phyloP scores from a whole-genome alignment of 768 basidiomycete species.

The Podaxis pistillaris region DNA sequence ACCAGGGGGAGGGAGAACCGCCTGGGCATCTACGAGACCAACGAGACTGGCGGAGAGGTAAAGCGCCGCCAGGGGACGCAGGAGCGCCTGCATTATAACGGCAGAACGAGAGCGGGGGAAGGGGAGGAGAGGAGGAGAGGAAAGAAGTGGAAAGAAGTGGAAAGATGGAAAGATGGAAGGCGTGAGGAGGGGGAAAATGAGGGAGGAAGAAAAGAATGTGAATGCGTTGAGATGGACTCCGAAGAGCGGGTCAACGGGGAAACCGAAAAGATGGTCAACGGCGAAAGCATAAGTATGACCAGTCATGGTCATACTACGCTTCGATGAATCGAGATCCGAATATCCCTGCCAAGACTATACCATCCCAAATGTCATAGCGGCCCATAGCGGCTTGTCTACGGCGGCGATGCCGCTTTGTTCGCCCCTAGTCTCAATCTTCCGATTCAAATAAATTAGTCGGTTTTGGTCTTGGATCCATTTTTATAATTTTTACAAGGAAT shows the following conservation, averaged over 20 bases:
- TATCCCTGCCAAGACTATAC: conserved; percentile 7
- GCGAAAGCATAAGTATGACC: background rate
- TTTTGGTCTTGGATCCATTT: background rate
- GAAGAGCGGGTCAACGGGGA: background rate
- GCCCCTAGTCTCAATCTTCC: background rate
- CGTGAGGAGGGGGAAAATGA: background rate
- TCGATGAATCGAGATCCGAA: background rate
- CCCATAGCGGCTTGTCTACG: background rate
- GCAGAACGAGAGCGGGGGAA: background rate
- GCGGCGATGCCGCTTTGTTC: background rate
- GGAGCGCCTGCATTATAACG: conserved; percentile 14
- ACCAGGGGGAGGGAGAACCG: conserved; percentile 38
- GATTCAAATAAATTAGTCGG: background rate
- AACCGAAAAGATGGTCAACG: background rate
- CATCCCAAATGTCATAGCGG: background rate
- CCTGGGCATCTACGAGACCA: conserved; percentile 24
- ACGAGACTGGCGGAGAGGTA: conserved; percentile 12
- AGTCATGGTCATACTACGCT: background rate
- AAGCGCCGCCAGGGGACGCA: conserved; percentile 15
- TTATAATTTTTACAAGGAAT: background rate
- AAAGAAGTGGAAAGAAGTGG: conserved; percentile 4
- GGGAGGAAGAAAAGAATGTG: background rate
- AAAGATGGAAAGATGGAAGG: background rate
- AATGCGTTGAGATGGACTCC: background rate
- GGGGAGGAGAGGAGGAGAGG: conserved; percentile 3